A percentile compares a stretch with the other conserved stretches of the same genome.
These are phyloP conservation scores for Auriscalpium microsporum DNA, from an alignment of 768 basidiomycete genomes.

Conservation along the genomic window DNA sequence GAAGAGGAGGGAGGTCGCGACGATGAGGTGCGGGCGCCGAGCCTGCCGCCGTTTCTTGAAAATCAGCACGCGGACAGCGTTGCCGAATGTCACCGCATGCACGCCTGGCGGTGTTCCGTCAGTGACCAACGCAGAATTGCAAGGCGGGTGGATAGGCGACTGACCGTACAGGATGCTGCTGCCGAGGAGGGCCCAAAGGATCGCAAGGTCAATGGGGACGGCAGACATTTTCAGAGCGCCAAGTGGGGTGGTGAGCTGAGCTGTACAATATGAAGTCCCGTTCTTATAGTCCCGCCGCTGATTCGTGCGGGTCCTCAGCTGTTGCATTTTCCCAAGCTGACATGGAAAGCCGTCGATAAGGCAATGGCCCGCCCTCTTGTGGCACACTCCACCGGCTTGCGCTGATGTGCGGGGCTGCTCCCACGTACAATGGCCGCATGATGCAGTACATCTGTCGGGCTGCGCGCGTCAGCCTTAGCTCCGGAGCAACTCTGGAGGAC, in stretches of 20 bases:
- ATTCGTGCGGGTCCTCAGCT: no score
- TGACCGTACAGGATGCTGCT: neutral
- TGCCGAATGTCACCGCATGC: neutral
- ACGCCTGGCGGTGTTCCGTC: neutral
- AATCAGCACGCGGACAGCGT: neutral
- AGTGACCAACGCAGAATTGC: neutral
- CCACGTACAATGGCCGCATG: no score
- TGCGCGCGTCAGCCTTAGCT: no score
- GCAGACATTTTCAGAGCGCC: neutral
- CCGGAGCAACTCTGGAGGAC: no score
- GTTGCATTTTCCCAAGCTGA: no score
- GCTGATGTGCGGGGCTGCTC: no score
- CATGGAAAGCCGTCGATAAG: no score
- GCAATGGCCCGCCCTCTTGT: no score
- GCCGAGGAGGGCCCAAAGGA: neutral
- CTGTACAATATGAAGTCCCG: no score
- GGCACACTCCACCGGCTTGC: no score
- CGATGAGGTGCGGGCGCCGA: constrained; percentile 20
- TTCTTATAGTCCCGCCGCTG: no score
- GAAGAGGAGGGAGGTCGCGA: constrained; percentile 31
- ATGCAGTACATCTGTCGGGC: no score
- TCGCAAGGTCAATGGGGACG: neutral
- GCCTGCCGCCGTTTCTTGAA: neutral
- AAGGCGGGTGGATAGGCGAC: neutral
- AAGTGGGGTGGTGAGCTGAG: neutral